Evolutionary conservation across 192 early-diverging fungal species (phyloP), one percentile per base, ranked within the genome.

Genomic region (Rhizophagus clarus): DNA sequence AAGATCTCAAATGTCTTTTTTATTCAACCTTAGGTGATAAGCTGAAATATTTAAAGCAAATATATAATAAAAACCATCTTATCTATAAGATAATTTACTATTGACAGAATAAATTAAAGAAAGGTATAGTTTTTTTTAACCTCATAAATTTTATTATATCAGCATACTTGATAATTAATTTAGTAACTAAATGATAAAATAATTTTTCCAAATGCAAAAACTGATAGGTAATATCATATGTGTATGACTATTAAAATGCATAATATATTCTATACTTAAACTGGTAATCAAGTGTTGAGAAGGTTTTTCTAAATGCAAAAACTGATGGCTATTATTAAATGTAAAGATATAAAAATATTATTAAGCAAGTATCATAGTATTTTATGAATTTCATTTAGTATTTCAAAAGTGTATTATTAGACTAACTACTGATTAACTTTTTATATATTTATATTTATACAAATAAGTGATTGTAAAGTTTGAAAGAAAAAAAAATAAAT

Each of bases 221-320:
- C 67, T 29, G 31, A 68, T 32, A 12, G 67, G 2, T 68, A 68
- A 37, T 68, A 68, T 32, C 31, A n/a, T n/a, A n/a, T n/a, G n/a
- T n/a, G n/a, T n/a, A n/a, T n/a, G n/a, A n/a, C n/a, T n/a, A n/a
- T n/a, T n/a, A n/a, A n/a, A n/a, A n/a, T n/a, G n/a, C n/a, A n/a
- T n/a, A n/a, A n/a, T n/a, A n/a, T n/a, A n/a, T n/a, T n/a, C n/a
- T n/a, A n/a, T n/a, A n/a, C n/a, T n/a, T n/a, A n/a, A n/a, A n/a
- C 75, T 64, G 61, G 75, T 61, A 77, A 77, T 61, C 60, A 61
- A 61, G 75, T 29, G 75, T 77, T 77, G 75, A 77, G 75, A 77
- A 77, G 75, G 75, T 77, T 32, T 64, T 61, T 11, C 75, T 42
- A 61, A 42, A 61, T 51, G 67, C 67, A 68, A 68, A 68, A 68